Evolutionary conservation across 306 rosid species (phyloP).

Genomic region (Sicyos baderoa): DNA sequence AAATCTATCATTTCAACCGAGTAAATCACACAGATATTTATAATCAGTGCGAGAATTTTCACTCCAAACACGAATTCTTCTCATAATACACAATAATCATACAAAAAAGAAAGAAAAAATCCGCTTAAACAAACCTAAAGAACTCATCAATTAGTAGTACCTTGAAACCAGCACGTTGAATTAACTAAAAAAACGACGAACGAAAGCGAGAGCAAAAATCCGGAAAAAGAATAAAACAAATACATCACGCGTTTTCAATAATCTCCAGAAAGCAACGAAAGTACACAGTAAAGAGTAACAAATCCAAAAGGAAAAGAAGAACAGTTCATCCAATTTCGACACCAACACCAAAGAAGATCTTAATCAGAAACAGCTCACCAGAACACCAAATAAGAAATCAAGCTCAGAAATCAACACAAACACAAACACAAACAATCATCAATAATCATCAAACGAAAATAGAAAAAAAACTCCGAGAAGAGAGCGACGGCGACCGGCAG

Average conservation of each 20-base stretch:
- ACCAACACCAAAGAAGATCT: background rate
- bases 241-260: background rate
- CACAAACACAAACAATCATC: background rate
- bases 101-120: too few species aligned
- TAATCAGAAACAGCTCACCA: background rate
- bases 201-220: background rate
- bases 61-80: background rate
- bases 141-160: background rate
- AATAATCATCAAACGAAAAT: background rate
- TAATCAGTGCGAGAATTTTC: background rate
- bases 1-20: background rate
- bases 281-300: background rate
- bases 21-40: background rate
- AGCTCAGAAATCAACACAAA: background rate
- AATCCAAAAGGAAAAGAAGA: background rate
- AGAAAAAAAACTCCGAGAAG: background rate
- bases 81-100: background rate
- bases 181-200: background rate
- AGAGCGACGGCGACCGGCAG: background rate
- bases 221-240: background rate
- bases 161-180: background rate
- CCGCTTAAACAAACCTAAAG: background rate
- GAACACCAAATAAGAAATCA: slow-evolving; percentile 28
- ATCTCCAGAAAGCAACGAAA: slow-evolving; percentile 4
- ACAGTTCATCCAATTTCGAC: background rate